Percentiles rank a stretch among this genome's conserved stretches.
These are phyloP conservation scores for Lolium perenne DNA, from an alignment of 176 grass and related monocot species.

Conservation along the genomic window DNA sequence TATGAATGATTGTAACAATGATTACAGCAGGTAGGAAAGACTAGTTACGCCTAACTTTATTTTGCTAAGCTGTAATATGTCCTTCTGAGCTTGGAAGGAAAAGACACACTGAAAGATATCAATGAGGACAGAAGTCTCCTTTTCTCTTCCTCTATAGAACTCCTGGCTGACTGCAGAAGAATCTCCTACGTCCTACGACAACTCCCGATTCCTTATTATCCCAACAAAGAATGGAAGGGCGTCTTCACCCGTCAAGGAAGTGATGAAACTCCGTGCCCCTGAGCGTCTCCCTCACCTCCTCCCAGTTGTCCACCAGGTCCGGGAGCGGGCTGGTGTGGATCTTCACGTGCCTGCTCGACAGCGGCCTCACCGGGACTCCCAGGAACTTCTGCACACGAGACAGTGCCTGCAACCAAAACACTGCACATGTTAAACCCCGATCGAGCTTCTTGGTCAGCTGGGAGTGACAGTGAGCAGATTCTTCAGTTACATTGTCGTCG, in stretches of 20 bases:
- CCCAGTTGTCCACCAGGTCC: constrained; percentile 71
- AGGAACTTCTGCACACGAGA: constrained; percentile 75
- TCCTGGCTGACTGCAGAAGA: background rate
- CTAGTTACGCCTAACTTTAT: background rate
- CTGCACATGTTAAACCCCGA: background rate
- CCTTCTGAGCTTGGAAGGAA: too few relatives aligned
- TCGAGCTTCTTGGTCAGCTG: background rate
- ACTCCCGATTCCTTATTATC: background rate
- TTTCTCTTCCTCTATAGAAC: background rate
- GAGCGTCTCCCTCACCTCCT: constrained; percentile 57
- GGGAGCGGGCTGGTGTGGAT: constrained; percentile 79
- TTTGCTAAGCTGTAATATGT: background rate
- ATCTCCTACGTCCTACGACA: background rate
- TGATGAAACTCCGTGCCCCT: constrained; percentile 61
- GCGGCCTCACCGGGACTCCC: constrained; percentile 51
- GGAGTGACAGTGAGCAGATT: background rate
- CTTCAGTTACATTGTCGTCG: constrained; percentile 55
- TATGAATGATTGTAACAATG: background rate
- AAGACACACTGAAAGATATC: too few relatives aligned
- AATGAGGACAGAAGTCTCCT: background rate
- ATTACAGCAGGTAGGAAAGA: background rate
- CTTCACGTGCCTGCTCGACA: constrained; percentile 81
- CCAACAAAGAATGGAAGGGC: background rate
- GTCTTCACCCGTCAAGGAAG: constrained; percentile 67
- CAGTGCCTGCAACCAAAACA: constrained; percentile 56